Evolutionary conservation across 2,329 filamentous ascomycete genomes (phyloP), one percentile per base, ranked within the genome.

Genomic region (Mollisiaceae sp.): DNA sequence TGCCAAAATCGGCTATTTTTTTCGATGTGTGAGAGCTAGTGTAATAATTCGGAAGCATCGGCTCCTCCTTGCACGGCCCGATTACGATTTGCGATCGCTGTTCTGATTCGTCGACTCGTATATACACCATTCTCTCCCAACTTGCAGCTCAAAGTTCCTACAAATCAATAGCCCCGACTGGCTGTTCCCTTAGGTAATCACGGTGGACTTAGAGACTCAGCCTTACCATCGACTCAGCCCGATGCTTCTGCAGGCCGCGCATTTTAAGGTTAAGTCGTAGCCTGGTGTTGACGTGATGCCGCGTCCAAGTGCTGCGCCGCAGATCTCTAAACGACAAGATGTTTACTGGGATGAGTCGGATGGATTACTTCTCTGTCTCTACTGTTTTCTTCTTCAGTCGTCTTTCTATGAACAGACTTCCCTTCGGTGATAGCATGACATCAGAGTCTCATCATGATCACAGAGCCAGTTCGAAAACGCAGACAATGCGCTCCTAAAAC

Each of bases 401-500:
- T 22, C 20, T 22, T 24, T 50, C 11, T 50, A 22, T 50, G 20
- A 11, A 24, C n/a, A 20, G 27, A 50, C n/a, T 12, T 4, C 45
- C 14, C 4, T 45, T 5, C 24, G 50, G 12, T 5, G 52, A 55
- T 24, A 24, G 11, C 9, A 38, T n/a, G 14, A 54, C 20, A 18
- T 15, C n/a, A 8, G 22, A 32, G 50, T 1, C 24, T 35, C 52
- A 55, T 35, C 52, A 60, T 60, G 59, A 41, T 36, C 32, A 32
- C 32, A 24, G 36, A 43, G 11, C 32, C 45, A 54, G 47, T 24
- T 6, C 22, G 12, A 22, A 61, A 52, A 38, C 38, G 63, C 45
- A 66, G 70, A 58, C 59, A 66, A 39, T 69, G 69, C 50, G 67
- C 67, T 18, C 67, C 70, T 2, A 70, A 72, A 36, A 69, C 69